These are phyloP conservation scores for Ceratobasidium sp. DNA, from an alignment of 1,284 basidiomycete species.

Conservation along the genomic window DNA sequence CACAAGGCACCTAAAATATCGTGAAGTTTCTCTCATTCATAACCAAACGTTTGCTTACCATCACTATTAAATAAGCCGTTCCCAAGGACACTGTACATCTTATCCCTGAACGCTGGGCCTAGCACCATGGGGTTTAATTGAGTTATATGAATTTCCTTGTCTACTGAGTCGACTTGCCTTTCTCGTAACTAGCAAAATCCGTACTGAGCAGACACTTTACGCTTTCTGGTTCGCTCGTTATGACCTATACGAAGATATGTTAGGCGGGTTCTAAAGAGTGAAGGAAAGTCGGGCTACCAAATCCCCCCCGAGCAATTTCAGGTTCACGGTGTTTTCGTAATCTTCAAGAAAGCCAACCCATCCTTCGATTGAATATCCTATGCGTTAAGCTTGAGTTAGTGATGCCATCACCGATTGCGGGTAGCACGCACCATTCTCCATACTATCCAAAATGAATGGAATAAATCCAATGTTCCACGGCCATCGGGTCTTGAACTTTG, in stretches of 20 bases:
- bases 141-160: neutral
- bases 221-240: slow-evolving; percentile 55
- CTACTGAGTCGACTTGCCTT: slow-evolving; percentile 46
- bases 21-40: neutral
- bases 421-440: slow-evolving; percentile 14
- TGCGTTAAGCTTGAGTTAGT: too few species aligned
- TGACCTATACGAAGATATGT: slow-evolving; percentile 50
- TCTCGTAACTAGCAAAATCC: slow-evolving; percentile 50
- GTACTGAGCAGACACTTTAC: slow-evolving; percentile 52
- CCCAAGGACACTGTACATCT: slow-evolving; percentile 40
- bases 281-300: neutral
- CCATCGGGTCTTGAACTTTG: slow-evolving; percentile 16
- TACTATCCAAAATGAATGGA: slow-evolving; percentile 21
- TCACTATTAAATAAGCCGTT: slow-evolving; percentile 45
- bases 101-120: slow-evolving; percentile 25
- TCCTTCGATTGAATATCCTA: slow-evolving; percentile 18
- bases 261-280: neutral
- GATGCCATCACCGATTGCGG: neutral
- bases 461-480: slow-evolving; percentile 31
- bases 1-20: slow-evolving; percentile 53
- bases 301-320: slow-evolving; percentile 27
- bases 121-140: neutral
- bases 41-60: slow-evolving; percentile 46
- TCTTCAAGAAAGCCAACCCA: slow-evolving; percentile 19
- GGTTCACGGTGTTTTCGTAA: slow-evolving; percentile 26